Base-by-base conservation (phyloP, 2,329 filamentous ascomycete species). In the Fusarium tricinctum region DNA sequence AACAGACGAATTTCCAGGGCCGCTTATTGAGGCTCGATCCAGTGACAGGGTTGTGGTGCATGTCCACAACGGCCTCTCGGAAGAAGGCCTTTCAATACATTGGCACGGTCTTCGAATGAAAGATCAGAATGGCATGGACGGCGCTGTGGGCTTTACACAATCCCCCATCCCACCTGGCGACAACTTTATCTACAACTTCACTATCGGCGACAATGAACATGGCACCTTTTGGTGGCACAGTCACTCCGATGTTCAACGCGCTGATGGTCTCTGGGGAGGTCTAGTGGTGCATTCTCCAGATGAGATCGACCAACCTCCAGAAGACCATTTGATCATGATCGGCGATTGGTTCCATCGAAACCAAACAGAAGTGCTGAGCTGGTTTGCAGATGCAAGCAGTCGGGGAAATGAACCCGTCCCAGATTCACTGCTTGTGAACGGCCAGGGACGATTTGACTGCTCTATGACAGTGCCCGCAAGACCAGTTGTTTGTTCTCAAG, bases 211-310 rank as follows among this genome's bases (percentile, higher is more conserved):
- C 0, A 17, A 62, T 2, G 59, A 62, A 15, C 2, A n/a, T 3
- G 59, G 59, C 0, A 62, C 57, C 0, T 62, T 62, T 5, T 62
- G 59, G 59, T 62, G 59, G 59, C 59, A 62, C n/a, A 47, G 57
- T 3, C 59, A 62, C 4, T 62, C 30, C 0, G 48, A 62, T 15
- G n/a, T 62, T 17, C 59, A 62, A 1, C 59, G 59, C 0, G 59
- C 57, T 0, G 59, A 62, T 8, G 59, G 48, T 0, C 35, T 62
- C 1, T 62, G 59, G 57, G 59, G 59, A 17, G 48, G 59, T 6
- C 8, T 62, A 0, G 3, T 55, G 0, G 30, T 62, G 1, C 48
- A 62, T 2, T 38, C 23, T 1, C 30, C 47, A 8, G 6, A 39
- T 5, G 42, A 55, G 0, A 0, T 9, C 5, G 9, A 10, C 0